Evolutionary conservation across 352 stramenopile genomes (phyloP), one percentile per base, ranked within the genome.

Genomic region (Globisporangium parvum): DNA sequence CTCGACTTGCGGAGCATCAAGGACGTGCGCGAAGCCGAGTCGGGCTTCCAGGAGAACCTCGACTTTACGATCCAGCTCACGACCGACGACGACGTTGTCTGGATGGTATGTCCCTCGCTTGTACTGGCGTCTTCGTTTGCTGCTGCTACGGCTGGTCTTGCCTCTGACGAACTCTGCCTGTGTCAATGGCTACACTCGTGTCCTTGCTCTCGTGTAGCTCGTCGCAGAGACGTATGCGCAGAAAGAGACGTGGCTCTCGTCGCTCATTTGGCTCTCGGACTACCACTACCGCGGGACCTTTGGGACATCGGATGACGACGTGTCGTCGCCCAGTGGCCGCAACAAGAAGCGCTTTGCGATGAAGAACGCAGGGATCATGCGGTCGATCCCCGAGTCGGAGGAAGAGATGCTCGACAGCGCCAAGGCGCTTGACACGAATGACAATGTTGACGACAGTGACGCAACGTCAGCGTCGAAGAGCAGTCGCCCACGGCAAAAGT

Each of bases 41-140:
- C 82, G 0, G 84, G 81, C 1, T 89, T 80, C 47, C 76, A 87
- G 53, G 85, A 95, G 28, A 89, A 89, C 44, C 63, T 93, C 17
- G 85, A 95, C 51, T 91, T 90, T 41, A 88, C 85, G 20, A 91
- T 95, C 58, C 85, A 93, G 51, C 66, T 95, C 2, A 89, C 80
- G 11, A 93, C 80, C 9, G 61, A 71, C 3, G 66, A 87, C 26
- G 80, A 91, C 26, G 67, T 87, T 10, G 56, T 88, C 14, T 95
- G 84, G 77, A 87, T 90, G 85, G 83, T 93, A 75, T 47, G 68
- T 56, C 12, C 8, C 48, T 20, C 63, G 53, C 17, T 70, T 28
- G 0, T 24, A 33, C 45, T 23, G 33, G 69, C 17, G 20, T 66
- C 33, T 55, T 51, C 21, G 21, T 65, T 24, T 15, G 26, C 14